Conservation (phyloP, 1,139 yeast species). For the Taphrina confusa region DNA sequence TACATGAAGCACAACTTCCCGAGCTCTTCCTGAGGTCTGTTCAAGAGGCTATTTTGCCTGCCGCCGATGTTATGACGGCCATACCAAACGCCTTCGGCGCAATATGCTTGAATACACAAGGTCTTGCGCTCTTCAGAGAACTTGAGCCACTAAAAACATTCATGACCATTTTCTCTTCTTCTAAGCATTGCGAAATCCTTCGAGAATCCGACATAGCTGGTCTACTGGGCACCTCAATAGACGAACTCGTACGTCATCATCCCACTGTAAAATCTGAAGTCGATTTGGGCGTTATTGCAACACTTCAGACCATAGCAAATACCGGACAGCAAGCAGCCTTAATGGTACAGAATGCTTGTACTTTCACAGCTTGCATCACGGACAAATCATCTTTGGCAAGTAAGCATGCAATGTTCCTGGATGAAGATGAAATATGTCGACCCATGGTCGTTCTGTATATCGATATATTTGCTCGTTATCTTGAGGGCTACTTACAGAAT, state of each 20-base stretch:
- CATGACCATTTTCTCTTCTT: constrained; percentile 56
- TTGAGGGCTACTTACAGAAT: constrained; percentile 47
- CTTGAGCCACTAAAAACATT: constrained; percentile 53
- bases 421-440: constrained; percentile 29
- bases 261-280: constrained; percentile 67
- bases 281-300: constrained; percentile 53
- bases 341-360: not conserved
- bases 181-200: constrained; percentile 55
- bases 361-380: not conserved
- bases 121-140: constrained; percentile 60
- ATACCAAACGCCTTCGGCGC: constrained; percentile 83
- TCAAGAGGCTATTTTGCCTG: constrained; percentile 54
- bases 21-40: constrained; percentile 60
- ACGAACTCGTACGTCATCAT: constrained; percentile 82
- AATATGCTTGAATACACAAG: constrained; percentile 73
- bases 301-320: constrained; percentile 55
- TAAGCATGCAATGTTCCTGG: not conserved
- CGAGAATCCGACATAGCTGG: constrained; percentile 55
- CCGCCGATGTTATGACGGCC: constrained; percentile 60
- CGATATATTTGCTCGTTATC: constrained; percentile 43
- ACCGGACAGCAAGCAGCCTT: constrained; percentile 48
- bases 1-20: constrained; percentile 75
- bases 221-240: constrained; percentile 68
- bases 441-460: constrained; percentile 35
- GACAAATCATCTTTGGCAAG: not conserved